These are phyloP conservation scores for Penicillium atrosanguineum DNA, from an alignment of 495 filamentous ascomycete species.

Conservation along the genomic window DNA sequence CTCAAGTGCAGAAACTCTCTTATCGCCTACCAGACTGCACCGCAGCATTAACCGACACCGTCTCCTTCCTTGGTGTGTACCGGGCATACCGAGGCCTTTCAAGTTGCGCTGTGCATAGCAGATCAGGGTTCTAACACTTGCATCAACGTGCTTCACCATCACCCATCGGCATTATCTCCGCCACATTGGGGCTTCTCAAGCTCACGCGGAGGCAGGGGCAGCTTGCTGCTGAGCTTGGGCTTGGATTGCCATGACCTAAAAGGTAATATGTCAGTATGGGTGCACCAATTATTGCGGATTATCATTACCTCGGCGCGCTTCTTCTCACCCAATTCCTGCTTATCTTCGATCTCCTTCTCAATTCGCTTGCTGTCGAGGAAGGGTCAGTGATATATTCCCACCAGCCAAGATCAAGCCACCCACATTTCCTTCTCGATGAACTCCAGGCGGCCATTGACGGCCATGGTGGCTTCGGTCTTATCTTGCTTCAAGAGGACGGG, in stretches of 20 bases:
- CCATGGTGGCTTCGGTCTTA: constrained; percentile 78
- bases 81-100: not conserved
- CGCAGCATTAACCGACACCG: not conserved
- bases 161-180: not conserved
- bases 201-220: constrained; percentile 37
- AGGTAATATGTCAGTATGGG: constrained; percentile 15
- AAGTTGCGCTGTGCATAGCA: not conserved
- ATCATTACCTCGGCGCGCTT: constrained; percentile 66
- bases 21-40: not conserved
- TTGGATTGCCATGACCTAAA: constrained; percentile 46
- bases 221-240: constrained; percentile 40
- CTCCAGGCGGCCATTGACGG: constrained; percentile 84
- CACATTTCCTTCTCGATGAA: constrained; percentile 96
- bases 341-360: constrained; percentile 74
- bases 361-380: constrained; percentile 65
- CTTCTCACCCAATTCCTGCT: constrained; percentile 77
- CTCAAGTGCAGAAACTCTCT: not conserved
- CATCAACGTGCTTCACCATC: not conserved
- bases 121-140: not conserved
- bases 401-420: constrained; percentile 19
- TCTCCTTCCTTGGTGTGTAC: too few relatives aligned
- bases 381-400: constrained; percentile 7
- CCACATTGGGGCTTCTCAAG: not conserved
- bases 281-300: not conserved
- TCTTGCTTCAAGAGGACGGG: constrained; percentile 95